phyloP scores from a whole-genome alignment of 78 protist species.

The Dictyostelium capitatum region DNA sequence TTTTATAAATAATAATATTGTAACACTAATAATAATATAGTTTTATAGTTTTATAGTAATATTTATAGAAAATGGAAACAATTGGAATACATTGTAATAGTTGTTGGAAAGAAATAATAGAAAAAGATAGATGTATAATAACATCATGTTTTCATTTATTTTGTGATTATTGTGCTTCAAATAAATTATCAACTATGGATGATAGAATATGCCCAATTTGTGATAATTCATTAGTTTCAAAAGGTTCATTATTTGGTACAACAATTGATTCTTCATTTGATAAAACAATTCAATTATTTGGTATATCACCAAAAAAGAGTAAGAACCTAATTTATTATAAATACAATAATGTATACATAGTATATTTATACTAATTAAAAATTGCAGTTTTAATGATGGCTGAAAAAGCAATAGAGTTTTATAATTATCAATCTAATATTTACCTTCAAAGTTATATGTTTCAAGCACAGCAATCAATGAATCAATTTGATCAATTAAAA shows the following conservation, averaged over 20 bases:
- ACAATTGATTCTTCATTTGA: constrained; percentile 23
- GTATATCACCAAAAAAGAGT: constrained; percentile 48
- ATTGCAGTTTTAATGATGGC: constrained; percentile 30
- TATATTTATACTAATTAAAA: too few species aligned
- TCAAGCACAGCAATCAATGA: background rate
- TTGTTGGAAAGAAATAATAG: constrained; percentile 60
- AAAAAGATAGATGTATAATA: constrained; percentile 37
- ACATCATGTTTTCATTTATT: constrained; percentile 48
- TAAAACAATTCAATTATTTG: constrained; percentile 52
- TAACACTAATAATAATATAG: background rate
- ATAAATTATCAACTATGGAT: background rate
- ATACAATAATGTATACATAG: too few species aligned
- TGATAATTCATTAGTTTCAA: constrained; percentile 9
- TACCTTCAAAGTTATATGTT: background rate
- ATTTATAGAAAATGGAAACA: background rate
- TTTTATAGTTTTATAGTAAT: background rate
- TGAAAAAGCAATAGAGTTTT: constrained; percentile 54
- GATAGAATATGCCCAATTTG: constrained; percentile 62
- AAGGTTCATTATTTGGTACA: constrained; percentile 46
- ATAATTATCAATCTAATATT: constrained; percentile 32
- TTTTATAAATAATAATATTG: background rate
- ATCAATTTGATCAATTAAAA: constrained; percentile 5
- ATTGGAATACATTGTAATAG: constrained; percentile 43
- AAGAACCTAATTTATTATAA: background rate
- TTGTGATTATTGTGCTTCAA: constrained; percentile 44